A percentile compares a stretch with the other conserved stretches of the same genome.
These are phyloP conservation scores for Metarhizium album DNA, from an alignment of 2,329 filamentous ascomycete species.

Conservation along the genomic window DNA sequence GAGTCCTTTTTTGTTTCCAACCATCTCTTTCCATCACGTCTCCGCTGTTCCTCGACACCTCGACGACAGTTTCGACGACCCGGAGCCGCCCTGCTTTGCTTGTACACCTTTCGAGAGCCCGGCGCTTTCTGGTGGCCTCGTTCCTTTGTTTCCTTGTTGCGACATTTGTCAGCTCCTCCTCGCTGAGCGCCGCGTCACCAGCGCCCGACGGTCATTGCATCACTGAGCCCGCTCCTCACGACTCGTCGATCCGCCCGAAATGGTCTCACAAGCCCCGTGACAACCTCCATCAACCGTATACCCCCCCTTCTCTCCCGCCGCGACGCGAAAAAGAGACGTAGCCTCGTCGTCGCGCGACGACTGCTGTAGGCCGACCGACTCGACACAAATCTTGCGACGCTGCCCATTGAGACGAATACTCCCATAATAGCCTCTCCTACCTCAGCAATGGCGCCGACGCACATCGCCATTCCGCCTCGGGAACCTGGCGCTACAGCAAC, in stretches of 20 bases:
- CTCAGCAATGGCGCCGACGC: constrained; percentile 37
- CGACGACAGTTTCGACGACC: background rate
- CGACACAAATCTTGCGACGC: background rate
- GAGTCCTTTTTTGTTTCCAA: too few species aligned
- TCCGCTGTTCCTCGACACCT: background rate
- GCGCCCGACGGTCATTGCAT: constrained; percentile 2
- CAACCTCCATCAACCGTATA: background rate
- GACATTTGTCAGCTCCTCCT: background rate
- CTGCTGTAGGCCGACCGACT: background rate
- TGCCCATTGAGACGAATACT: background rate
- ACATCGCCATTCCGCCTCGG: constrained; percentile 36
- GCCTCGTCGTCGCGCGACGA: background rate
- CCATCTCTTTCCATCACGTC: too few species aligned
- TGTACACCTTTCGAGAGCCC: constrained; percentile 1
- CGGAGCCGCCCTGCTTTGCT: too few species aligned
- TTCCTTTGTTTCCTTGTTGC: background rate
- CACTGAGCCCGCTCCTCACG: constrained; percentile 4
- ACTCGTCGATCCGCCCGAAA: background rate
- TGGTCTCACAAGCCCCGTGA: constrained; percentile 4
- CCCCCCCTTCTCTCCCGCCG: background rate
- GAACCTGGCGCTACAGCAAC: constrained; percentile 18
- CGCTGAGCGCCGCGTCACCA: background rate
- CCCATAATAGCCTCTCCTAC: background rate
- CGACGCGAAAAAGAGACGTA: background rate
- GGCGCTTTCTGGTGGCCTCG: background rate